phyloP scores from a whole-genome alignment of 1,284 basidiomycete species.

The Apiotrichum gamsii region DNA sequence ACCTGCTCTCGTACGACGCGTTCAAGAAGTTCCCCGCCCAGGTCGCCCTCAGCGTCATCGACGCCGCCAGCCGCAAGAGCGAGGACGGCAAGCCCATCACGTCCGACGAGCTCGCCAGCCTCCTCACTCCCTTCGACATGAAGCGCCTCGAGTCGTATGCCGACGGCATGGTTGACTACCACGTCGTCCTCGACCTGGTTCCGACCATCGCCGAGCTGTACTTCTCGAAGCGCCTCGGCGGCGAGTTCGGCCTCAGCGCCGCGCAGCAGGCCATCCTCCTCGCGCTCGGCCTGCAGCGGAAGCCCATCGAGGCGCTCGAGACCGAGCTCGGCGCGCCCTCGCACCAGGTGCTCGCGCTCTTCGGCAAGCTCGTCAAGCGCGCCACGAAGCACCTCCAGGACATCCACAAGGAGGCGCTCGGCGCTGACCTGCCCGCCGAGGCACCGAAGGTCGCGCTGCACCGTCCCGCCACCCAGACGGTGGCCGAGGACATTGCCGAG shows the following conservation, averaged over 20 bases:
- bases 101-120: constrained; percentile 64
- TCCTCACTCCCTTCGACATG: constrained; percentile 87
- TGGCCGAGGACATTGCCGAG: constrained; percentile 58
- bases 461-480: constrained; percentile 43
- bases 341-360: constrained; percentile 75
- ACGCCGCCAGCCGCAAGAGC: constrained; percentile 60
- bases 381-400: constrained; percentile 72
- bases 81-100: constrained; percentile 40
- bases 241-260: constrained; percentile 63
- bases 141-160: constrained; percentile 94
- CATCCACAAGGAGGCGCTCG: constrained; percentile 72
- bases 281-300: constrained; percentile 84
- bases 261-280: constrained; percentile 84
- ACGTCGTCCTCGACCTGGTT: constrained; percentile 87
- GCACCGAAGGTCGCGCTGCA: background rate
- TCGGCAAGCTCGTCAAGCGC: constrained; percentile 84
- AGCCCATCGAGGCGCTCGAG: constrained; percentile 84
- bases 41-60: constrained; percentile 78
- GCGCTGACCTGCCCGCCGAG: constrained; percentile 51
- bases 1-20: constrained; percentile 75
- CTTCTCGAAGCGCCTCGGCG: constrained; percentile 66
- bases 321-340: constrained; percentile 68
- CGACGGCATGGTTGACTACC: constrained; percentile 93
- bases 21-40: constrained; percentile 90
- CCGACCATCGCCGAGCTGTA: constrained; percentile 73